Conservation (phyloP, 2,329 filamentous ascomycete genomes). For the Fusarium napiforme region DNA sequence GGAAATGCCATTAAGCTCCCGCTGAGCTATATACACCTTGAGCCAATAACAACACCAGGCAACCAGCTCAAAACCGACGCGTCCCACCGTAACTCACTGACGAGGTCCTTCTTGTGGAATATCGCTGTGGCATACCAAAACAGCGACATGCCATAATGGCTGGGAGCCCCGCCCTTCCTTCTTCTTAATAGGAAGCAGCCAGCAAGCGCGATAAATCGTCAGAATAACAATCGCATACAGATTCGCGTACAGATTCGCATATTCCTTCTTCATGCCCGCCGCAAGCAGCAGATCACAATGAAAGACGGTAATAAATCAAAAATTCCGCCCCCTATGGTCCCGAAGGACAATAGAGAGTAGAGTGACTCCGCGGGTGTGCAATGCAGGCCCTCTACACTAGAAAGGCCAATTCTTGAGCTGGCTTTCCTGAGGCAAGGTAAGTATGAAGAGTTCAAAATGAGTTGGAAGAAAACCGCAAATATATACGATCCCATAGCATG, state of each 20-base stretch:
- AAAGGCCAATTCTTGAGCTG: constrained; percentile 58
- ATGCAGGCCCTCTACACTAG: constrained; percentile 63
- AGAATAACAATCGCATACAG: no score
- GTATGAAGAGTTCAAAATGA: constrained; percentile 58
- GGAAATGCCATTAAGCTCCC: constrained; percentile 30
- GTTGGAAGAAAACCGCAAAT: constrained; percentile 18
- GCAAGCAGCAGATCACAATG: constrained; percentile 54
- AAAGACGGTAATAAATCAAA: constrained; percentile 60
- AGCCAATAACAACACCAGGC: constrained; percentile 26
- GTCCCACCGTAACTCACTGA: constrained; percentile 17
- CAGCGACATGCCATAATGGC: background rate
- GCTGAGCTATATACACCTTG: background rate
- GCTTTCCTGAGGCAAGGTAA: constrained; percentile 61
- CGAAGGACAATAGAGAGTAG: constrained; percentile 64
- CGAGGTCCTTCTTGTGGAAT: background rate
- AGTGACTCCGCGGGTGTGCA: constrained; percentile 63
- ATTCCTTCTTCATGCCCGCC: constrained; percentile 57
- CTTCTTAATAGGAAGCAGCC: background rate
- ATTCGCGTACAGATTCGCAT: no score
- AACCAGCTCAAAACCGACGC: background rate
- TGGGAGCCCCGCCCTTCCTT: background rate
- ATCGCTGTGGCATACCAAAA: background rate
- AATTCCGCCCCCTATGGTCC: constrained; percentile 65
- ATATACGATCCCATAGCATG: constrained; percentile 45
- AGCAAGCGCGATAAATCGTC: background rate